Conservation (phyloP, 768 basidiomycete genomes). For the Phanerochaete carnosa region DNA sequence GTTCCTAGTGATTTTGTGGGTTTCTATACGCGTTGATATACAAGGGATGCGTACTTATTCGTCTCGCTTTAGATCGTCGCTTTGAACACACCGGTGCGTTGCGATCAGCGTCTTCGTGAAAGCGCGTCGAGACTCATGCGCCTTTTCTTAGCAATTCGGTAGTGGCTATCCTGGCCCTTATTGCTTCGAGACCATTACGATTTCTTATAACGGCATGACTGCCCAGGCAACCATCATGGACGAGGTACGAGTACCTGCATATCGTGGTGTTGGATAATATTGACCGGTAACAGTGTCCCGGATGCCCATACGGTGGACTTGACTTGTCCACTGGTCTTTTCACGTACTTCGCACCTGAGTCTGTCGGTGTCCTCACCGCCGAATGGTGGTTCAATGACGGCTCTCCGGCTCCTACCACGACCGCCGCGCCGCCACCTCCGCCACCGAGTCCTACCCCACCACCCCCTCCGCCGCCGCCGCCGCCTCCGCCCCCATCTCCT, state of each 20-base stretch:
- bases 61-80: conserved; percentile 30
- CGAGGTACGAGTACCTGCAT: conserved; percentile 38
- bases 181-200: conserved; percentile 60
- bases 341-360: conserved; percentile 47
- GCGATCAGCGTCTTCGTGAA: not conserved
- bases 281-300: conserved; percentile 48
- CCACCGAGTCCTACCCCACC: conserved; percentile 9
- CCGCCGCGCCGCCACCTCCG: conserved; percentile 18
- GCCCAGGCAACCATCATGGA: conserved; percentile 59
- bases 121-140: not conserved
- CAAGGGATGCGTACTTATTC: not conserved
- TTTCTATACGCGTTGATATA: not conserved
- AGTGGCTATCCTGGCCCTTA: conserved; percentile 58
- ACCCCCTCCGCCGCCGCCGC: conserved; percentile 14
- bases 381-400: conserved; percentile 54
- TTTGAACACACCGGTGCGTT: conserved; percentile 33
- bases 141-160: conserved; percentile 46
- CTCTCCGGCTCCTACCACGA: conserved; percentile 9
- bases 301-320: conserved; percentile 61
- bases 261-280: not conserved
- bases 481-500: conserved; percentile 11
- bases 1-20: conserved; percentile 30
- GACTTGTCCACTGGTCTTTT: conserved; percentile 72
- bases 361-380: conserved; percentile 56
- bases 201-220: conserved; percentile 59